Base-by-base conservation (phyloP, 768 basidiomycete genomes). In the Boletus rubropictus region DNA sequence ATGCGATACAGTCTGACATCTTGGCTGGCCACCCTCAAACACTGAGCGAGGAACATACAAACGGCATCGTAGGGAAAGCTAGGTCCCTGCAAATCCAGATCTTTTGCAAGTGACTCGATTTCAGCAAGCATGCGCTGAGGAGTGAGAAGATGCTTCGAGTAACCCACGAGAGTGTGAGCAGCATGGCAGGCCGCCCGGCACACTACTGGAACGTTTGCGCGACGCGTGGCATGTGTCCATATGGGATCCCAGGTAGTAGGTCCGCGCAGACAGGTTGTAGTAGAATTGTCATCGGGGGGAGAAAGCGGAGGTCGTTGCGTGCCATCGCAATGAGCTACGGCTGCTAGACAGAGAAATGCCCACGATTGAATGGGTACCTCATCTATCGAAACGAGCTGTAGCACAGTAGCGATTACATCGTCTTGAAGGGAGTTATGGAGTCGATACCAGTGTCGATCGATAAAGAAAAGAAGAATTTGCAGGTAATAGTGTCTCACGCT, bases 31-130 rank as follows among this genome's bases (percentile, higher is more conserved):
- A 90, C 71, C 15, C 72, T 74, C 39, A 97, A 70, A 46, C 81
- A 84, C 22, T 77, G 70, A 5, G 78, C 69, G 38, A 97, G 72
- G 61, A 98, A 91, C 47, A 73, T 71, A 71, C 94, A 96, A 32
- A 95, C 90, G 1, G 94, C 82, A 60, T 99, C 96, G 57, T 78
- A 87, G 0, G 93, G 91, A 57, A 79, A 84, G 12, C 81, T 70
- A 2, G 94, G 93, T 0, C 93, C 94, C 67, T 98, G 95, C 14
- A 96, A 77, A 53, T 90, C 86, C 48, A 99, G 72, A 52, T 95
- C 89, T 51, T 84, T 84, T 1, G 82, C 77, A 39, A 97, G 70
- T 0, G 74, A 72, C 60, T 92, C 91, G 39, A 97, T 81, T 61
- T 94, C 91, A 3, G 68, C 58, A 12, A 88, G 71, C 37, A 86